Evolutionary conservation across 371 early-diverging fungal species (phyloP), one percentile per base, ranked within the genome.

Genomic region (Haplosporangium sp.): DNA sequence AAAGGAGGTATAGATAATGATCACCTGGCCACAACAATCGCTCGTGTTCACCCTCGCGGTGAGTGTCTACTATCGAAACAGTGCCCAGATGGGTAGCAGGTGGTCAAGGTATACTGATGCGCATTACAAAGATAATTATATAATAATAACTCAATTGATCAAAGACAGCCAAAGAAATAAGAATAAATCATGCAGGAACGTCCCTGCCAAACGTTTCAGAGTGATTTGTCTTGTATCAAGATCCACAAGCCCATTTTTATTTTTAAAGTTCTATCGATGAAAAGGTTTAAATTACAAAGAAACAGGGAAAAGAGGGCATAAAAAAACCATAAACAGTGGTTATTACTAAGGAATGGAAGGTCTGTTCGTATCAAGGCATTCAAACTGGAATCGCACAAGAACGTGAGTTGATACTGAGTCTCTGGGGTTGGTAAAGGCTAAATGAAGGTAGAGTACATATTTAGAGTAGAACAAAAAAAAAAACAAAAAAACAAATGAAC

Each of bases 1-100:
- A 63, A 20, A 63, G 63, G 63, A 63, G 63, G 53, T 17, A 63
- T 9, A 52, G 63, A 27, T 50, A 34, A 15, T 63, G 63, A 63
- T 63, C 63, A 63, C 63, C 63, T 63, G 63, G 37, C 38, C 17
- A 10, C 10, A 15, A 13, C 20, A 39, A 17, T 40, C 20, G 27
- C 62, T 45, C 47, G 62, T 62, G 62, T n/a, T 35, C 47, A 20
- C 27, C 15, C n/a, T 62, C 1, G 38, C 17, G 39, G 61, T 6
- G 47, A 7, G 45, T 61, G 47, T 61, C 61, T 19, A 40, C 61
- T 60, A 40, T 60, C 61, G 38, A 55, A 19, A 58, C 58, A 58
- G 58, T 27, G 27, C 27, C 27, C 27, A 27, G 27, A 27, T 27
- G 27, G 27, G 27, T 27, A 27, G 27, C 27, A 27, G 27, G 27